Evolutionary conservation across 257 asterid species (phyloP).

Genomic region (Haberlea rhodopensis): DNA sequence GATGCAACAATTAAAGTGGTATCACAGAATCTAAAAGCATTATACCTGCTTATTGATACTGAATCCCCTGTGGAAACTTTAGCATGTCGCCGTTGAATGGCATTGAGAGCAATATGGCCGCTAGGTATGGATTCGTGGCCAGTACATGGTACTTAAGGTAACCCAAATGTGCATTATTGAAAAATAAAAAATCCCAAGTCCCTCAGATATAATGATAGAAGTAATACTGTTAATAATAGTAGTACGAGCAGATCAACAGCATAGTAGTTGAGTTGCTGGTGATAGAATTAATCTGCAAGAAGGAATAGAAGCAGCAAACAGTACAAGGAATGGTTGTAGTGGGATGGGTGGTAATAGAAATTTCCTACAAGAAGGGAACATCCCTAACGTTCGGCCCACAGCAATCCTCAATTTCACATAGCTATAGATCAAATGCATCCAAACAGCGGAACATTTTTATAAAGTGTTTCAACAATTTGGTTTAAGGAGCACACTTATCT

Average conservation of each 20-base stretch:
- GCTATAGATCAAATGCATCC: slow-evolving; percentile 6
- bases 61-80: slow-evolving; percentile 81
- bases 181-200: slow-evolving; percentile 21
- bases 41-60: slow-evolving; percentile 68
- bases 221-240: not conserved
- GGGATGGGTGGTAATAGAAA: not conserved
- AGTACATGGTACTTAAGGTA: slow-evolving; percentile 70
- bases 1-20: not conserved
- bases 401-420: not conserved
- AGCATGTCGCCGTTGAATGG: slow-evolving; percentile 87
- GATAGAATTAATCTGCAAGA: slow-evolving; percentile 12
- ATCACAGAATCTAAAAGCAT: slow-evolving; percentile 1
- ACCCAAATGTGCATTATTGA: slow-evolving; percentile 14
- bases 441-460: not conserved
- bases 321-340: not conserved
- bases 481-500: slow-evolving; percentile 5
- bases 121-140: slow-evolving; percentile 51
- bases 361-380: not conserved
- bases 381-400: too few relatives aligned
- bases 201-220: slow-evolving; percentile 4
- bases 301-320: not conserved
- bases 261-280: not conserved
- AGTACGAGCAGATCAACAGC: slow-evolving; percentile 1
- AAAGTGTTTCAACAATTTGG: not conserved
- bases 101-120: slow-evolving; percentile 78